Evolutionary conservation across 2,329 filamentous ascomycete genomes (phyloP).

Genomic region (Ascomycota sp.): DNA sequence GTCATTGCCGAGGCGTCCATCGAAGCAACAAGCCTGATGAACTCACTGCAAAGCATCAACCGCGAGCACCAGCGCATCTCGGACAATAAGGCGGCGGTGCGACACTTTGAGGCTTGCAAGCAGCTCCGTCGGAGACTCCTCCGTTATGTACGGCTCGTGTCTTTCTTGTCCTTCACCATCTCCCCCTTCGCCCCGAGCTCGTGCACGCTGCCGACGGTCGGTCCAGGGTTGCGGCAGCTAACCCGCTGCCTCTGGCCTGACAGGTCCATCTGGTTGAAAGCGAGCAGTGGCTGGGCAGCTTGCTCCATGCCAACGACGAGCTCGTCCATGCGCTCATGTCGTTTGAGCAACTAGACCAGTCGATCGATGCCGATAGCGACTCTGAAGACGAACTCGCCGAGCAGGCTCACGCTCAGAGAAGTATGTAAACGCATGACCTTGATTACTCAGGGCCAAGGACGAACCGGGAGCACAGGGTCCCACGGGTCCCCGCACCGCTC

Average conservation of each 20-base stretch:
- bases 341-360: conserved; percentile 81
- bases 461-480: too few relatives aligned
- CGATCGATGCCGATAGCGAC: conserved; percentile 56
- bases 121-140: conserved; percentile 64
- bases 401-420: conserved; percentile 43
- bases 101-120: conserved; percentile 75
- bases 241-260: too few relatives aligned
- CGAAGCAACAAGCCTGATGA: conserved; percentile 75
- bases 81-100: conserved; percentile 54
- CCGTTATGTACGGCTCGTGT: conserved; percentile 39
- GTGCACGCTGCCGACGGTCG: too few relatives aligned
- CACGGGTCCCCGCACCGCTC: too few relatives aligned
- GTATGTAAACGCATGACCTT: too few relatives aligned
- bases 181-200: too few relatives aligned
- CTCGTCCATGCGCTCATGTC: conserved; percentile 86
- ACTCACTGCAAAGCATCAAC: conserved; percentile 76
- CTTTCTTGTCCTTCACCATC: background rate
- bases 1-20: conserved; percentile 81
- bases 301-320: conserved; percentile 88
- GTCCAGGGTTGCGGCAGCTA: too few relatives aligned
- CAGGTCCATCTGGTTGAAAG: conserved; percentile 76
- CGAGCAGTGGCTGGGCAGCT: conserved; percentile 76
- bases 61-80: conserved; percentile 76
- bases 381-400: conserved; percentile 48
- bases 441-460: conserved; percentile 30